A percentile compares a stretch with the other conserved stretches of the same genome.
These are phyloP conservation scores for Trichoderma endophyticum DNA, from an alignment of 2,329 filamentous ascomycete genomes.

Conservation along the genomic window DNA sequence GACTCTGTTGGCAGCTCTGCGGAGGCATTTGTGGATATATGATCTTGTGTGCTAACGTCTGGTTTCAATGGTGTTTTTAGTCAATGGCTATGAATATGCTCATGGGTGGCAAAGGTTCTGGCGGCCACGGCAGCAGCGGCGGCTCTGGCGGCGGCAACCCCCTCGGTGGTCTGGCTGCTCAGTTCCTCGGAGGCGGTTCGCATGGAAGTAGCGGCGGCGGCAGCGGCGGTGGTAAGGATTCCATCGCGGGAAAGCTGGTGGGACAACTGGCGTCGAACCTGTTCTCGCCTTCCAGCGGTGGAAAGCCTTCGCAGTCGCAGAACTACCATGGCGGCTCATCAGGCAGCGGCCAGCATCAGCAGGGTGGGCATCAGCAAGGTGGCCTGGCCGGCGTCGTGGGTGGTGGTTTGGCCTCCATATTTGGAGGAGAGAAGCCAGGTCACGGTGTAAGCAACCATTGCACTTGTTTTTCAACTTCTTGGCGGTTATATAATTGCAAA, in stretches of 20 bases:
- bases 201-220: slow-evolving; percentile 31
- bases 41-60: slow-evolving; percentile 12
- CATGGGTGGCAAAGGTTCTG: slow-evolving; percentile 44
- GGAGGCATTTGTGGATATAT: neutral
- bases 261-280: slow-evolving; percentile 55
- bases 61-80: slow-evolving; percentile 34
- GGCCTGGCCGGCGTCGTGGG: slow-evolving; percentile 56
- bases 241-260: slow-evolving; percentile 52
- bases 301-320: slow-evolving; percentile 45
- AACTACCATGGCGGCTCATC: slow-evolving; percentile 50
- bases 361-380: slow-evolving; percentile 38
- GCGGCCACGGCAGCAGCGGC: slow-evolving; percentile 26
- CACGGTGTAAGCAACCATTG: slow-evolving; percentile 28
- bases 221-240: slow-evolving; percentile 38
- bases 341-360: slow-evolving; percentile 37
- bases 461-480: neutral
- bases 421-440: slow-evolving; percentile 44
- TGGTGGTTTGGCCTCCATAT: slow-evolving; percentile 50
- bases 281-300: slow-evolving; percentile 38
- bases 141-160: slow-evolving; percentile 38
- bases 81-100: slow-evolving; percentile 60
- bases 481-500: neutral
- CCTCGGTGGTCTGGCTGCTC: slow-evolving; percentile 46
- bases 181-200: slow-evolving; percentile 41
- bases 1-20: neutral